Percentiles rank a stretch among this genome's conserved stretches.
Conservation (phyloP, 495 filamentous ascomycete species). For the Zalerion maritima region DNA sequence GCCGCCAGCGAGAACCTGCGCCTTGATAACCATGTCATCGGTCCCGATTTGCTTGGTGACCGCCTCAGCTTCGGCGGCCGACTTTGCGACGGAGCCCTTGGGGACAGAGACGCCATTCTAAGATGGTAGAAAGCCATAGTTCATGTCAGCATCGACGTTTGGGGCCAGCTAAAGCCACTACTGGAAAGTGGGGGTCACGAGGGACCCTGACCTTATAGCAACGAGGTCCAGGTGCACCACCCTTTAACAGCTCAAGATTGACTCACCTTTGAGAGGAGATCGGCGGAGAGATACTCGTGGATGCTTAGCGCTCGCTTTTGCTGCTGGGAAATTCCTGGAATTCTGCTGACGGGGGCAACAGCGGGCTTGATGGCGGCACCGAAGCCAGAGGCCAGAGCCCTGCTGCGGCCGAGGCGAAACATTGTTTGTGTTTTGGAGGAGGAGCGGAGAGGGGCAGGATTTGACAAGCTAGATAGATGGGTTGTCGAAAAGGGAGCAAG, state of each 20-base stretch:
- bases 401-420: too few species aligned
- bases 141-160: constrained; percentile 2
- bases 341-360: constrained; percentile 27
- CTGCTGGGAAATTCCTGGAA: constrained; percentile 28
- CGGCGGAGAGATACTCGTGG: constrained; percentile 91
- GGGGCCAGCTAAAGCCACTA: constrained; percentile 4
- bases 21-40: constrained; percentile 99
- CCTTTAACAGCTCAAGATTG: constrained; percentile 10
- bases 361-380: too few species aligned
- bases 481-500: too few species aligned
- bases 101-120: constrained; percentile 83
- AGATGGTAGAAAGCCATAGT: constrained; percentile 5
- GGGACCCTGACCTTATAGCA: constrained; percentile 12
- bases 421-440: too few species aligned
- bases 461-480: too few species aligned
- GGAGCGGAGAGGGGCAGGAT: too few species aligned
- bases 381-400: too few species aligned
- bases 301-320: constrained; percentile 85
- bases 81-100: constrained; percentile 69
- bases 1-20: constrained; percentile 93
- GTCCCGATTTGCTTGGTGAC: constrained; percentile 80
- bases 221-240: constrained; percentile 9
- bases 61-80: constrained; percentile 75
- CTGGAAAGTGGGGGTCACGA: neutral
- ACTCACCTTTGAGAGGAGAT: constrained; percentile 67